Percentiles rank a stretch among this genome's conserved stretches.
Evolutionary conservation across 108 stramenopile species (phyloP).

Genomic region (Nitzschia palea): DNA sequence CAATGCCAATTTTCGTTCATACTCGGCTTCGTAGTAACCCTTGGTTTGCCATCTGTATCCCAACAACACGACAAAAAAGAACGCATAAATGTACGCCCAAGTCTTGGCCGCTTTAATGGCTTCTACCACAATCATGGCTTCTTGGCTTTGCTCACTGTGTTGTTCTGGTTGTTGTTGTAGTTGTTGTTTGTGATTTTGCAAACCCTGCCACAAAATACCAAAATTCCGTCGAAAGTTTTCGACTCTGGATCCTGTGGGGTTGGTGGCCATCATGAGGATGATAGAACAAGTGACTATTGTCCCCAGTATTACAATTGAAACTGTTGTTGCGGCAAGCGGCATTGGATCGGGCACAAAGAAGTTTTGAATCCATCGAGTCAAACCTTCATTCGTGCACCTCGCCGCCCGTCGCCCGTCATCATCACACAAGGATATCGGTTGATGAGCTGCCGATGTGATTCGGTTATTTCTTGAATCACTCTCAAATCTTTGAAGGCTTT

Average conservation of each 20-base stretch:
- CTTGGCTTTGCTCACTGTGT: not conserved
- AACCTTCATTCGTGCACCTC: too few relatives aligned
- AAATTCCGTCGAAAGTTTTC: not conserved
- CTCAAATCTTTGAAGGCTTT: too few relatives aligned
- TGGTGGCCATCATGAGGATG: not conserved
- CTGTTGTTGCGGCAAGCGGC: too few relatives aligned
- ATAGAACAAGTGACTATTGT: too few relatives aligned
- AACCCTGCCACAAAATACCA: not conserved
- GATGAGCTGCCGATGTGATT: too few relatives aligned
- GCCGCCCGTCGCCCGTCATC: not conserved
- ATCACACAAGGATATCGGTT: not conserved
- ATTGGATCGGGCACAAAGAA: too few relatives aligned
- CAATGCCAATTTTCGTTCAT: not conserved
- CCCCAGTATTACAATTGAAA: too few relatives aligned
- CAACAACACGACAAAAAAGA: conserved; percentile 13
- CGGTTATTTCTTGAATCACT: too few relatives aligned
- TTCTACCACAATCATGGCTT: not conserved
- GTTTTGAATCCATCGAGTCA: too few relatives aligned
- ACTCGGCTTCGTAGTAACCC: conserved; percentile 6
- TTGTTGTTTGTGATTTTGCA: not conserved
- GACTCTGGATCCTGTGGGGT: not conserved
- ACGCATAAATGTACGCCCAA: not conserved
- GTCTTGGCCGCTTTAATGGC: not conserved
- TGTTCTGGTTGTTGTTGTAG: not conserved
- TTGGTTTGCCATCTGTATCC: conserved; percentile 17